Evolutionary conservation across 148 eudicot species (phyloP).

Genomic region (Rhododendron henanense): DNA sequence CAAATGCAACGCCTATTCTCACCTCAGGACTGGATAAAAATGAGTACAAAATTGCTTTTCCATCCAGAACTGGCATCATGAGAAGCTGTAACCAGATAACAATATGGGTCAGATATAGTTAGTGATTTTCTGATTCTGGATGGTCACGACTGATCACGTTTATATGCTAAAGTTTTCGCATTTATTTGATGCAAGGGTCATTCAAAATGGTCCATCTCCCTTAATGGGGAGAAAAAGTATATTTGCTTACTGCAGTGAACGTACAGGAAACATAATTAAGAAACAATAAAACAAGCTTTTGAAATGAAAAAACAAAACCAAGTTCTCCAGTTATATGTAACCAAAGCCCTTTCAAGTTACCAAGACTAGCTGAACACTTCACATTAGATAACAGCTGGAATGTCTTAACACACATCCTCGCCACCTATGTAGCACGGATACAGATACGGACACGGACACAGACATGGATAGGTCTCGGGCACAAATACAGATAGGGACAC

Average conservation of each 20-base stretch:
- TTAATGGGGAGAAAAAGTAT: background rate
- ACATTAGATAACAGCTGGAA: background rate
- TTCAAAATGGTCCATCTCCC: background rate
- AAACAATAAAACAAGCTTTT: background rate
- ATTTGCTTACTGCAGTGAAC: background rate
- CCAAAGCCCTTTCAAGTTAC: background rate
- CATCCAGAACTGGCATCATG: slow-evolving; percentile 81
- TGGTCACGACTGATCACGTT: background rate
- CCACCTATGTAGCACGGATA: background rate
- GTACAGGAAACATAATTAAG: background rate
- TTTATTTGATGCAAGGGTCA: background rate
- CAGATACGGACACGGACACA: background rate
- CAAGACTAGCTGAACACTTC: background rate
- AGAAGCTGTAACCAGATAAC: slow-evolving; percentile 49
- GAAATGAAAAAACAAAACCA: too few species aligned
- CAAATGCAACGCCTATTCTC: slow-evolving; percentile 83
- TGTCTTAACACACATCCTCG: background rate
- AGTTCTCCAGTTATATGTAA: background rate
- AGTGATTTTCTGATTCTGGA: background rate
- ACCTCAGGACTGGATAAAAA: slow-evolving; percentile 85
- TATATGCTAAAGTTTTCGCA: background rate
- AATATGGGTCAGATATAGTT: background rate
- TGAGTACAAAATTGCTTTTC: slow-evolving; percentile 77
- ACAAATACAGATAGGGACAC: background rate
- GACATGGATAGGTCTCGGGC: too few species aligned